Evolutionary conservation across 139 green algal species (phyloP), one percentile per base, ranked within the genome.

Genomic region (Chlorella sp.): DNA sequence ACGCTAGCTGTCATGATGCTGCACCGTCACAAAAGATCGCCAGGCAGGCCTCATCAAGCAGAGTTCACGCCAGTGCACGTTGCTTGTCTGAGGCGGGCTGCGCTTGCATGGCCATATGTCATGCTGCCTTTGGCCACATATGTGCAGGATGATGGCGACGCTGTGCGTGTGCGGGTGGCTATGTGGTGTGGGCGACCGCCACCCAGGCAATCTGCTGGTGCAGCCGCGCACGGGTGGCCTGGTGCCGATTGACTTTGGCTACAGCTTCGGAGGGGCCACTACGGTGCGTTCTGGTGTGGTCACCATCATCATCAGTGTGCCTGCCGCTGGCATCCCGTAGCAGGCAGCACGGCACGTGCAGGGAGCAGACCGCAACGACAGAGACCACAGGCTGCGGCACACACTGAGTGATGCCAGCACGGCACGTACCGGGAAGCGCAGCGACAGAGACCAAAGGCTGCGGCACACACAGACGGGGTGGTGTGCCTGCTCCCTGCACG

Each of bases 191-290:
- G 85, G 85, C 6, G 85, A 90, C 60, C 72, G 85, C 27, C 85
- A 90, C 75, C 61, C 81, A 2, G 63, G 84, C 10, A 90, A 90
- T 34, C 77, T 90, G 30, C 71, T 90, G 35, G 17, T 90, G 50
- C 67, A 88, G 60, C 31, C 36, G 24, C 22, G 23, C 4, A 72
- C 71, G 31, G 75, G 75, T 26, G 30, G 34, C 23, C 71, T 85
- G 3, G 69, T 85, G n/a, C 72, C 73, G 33, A 89, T 90, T 33
- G 85, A 90, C 70, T 90, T 90, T 77, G 85, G 85, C 62, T 89
- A 88, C 65, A 80, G 71, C 2, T 90, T 90, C 62, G 85, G 83
- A 17, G 86, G 83, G 2, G 83, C 66, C 34, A 79, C 78, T 1
- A 32, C 73, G 62, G 24, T 82, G 24, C 4, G 49, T 10, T 10